A percentile compares a stretch with the other conserved stretches of the same genome.
Conservation (phyloP, 495 filamentous ascomycete genomes). For the Aspergillus affinis region DNA sequence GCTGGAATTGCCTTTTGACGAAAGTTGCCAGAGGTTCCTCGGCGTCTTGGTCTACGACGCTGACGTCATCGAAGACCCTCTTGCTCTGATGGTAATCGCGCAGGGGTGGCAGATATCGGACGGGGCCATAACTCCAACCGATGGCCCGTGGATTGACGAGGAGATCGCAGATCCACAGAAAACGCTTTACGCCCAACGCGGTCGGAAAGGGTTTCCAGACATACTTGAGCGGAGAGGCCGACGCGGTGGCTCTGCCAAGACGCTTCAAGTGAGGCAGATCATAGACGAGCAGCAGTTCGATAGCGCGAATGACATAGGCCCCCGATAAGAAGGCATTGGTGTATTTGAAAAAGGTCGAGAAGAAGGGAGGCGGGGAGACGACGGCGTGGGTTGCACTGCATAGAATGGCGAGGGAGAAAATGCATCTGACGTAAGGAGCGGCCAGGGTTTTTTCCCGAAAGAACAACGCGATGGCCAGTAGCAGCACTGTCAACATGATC, state of each 20-base stretch:
- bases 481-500: constrained; percentile 4
- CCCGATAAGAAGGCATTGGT: constrained; percentile 18
- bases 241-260: constrained; percentile 8
- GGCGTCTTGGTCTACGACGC: neutral
- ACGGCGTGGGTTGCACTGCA: constrained; percentile 11
- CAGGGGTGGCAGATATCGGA: constrained; percentile 14
- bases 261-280: constrained; percentile 10
- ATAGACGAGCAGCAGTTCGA: constrained; percentile 20
- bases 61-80: neutral
- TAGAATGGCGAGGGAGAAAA: constrained; percentile 8
- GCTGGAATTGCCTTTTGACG: neutral
- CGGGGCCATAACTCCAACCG: constrained; percentile 21
- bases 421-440: constrained; percentile 3
- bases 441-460: constrained; percentile 12
- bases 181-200: constrained; percentile 8
- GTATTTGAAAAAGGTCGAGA: constrained; percentile 15
- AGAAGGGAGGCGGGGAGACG: constrained; percentile 11
- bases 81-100: neutral
- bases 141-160: constrained; percentile 20
- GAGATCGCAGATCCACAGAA: constrained; percentile 16
- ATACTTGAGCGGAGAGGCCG: constrained; percentile 9
- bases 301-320: constrained; percentile 16
- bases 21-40: constrained; percentile 3
- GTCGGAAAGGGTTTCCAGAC: constrained; percentile 16
- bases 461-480: constrained; percentile 16